Percentiles rank a stretch among this genome's conserved stretches.
phyloP scores from a whole-genome alignment of 306 rosid genomes.

The Prunus mume region DNA sequence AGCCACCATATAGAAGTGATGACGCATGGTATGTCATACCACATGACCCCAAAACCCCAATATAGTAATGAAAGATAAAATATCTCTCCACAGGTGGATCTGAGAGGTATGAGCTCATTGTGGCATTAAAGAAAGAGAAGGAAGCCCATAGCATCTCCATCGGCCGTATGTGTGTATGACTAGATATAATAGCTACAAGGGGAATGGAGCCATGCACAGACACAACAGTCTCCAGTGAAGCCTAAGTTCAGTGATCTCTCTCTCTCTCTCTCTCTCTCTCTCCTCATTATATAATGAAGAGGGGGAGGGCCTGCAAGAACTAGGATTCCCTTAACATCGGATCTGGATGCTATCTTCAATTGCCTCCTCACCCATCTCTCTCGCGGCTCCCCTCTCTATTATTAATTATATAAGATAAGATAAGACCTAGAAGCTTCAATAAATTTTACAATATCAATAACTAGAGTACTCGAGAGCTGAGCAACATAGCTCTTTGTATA shows the following conservation, averaged over 20 bases:
- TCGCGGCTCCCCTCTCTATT: slow-evolving; percentile 26
- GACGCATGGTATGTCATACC: not conserved
- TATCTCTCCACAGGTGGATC: not conserved
- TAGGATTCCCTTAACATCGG: slow-evolving; percentile 55
- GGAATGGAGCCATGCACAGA: slow-evolving; percentile 28
- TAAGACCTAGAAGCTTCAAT: slow-evolving; percentile 23
- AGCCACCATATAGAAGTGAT: not conserved
- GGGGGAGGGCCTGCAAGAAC: slow-evolving; percentile 43
- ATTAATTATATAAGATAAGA: slow-evolving; percentile 38
- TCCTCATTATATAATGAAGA: slow-evolving; percentile 3
- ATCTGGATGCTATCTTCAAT: slow-evolving; percentile 53
- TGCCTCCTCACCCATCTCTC: slow-evolving; percentile 33
- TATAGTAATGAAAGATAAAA: not conserved
- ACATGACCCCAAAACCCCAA: not conserved
- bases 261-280: not conserved
- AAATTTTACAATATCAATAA: not conserved
- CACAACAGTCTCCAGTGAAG: slow-evolving; percentile 14
- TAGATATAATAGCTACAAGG: slow-evolving; percentile 21
- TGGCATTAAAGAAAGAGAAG: slow-evolving; percentile 42
- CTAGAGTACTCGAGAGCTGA: not conserved
- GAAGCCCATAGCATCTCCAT: slow-evolving; percentile 44
- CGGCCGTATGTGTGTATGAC: slow-evolving; percentile 12
- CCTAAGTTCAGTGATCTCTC: not conserved
- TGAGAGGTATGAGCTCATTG: slow-evolving; percentile 15
- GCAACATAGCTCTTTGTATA: not conserved